Evolutionary conservation across 176 grass and related monocot species (phyloP).

Genomic region (Oryza australiensis): DNA sequence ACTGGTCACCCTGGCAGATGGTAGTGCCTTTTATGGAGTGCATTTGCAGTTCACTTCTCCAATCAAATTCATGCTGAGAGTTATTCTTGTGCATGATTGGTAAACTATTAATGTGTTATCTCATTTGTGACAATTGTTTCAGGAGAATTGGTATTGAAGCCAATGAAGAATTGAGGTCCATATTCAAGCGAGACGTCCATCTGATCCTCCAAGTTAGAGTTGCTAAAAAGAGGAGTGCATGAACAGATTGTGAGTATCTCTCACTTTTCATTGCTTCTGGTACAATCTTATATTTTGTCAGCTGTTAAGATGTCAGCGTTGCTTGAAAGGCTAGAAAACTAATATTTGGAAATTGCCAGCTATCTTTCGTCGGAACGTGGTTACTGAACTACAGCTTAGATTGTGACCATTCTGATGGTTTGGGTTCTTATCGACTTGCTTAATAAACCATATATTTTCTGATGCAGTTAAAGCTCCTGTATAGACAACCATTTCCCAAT

Average conservation of each 20-base stretch:
- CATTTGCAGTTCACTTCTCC: not conserved
- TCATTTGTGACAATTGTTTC: constrained; percentile 21
- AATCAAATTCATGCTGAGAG: not conserved
- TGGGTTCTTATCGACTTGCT: not conserved
- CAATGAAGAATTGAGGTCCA: constrained; percentile 88
- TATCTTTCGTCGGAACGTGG: not conserved
- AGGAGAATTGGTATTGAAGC: constrained; percentile 99
- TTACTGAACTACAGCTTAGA: constrained; percentile 1
- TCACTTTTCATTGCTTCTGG: not conserved
- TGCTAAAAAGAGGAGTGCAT: constrained; percentile 70
- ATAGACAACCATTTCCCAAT: not conserved
- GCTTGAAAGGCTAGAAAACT: constrained; percentile 6
- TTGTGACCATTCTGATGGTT: not conserved
- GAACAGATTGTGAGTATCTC: constrained; percentile 45
- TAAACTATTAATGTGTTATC: not conserved
- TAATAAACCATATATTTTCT: not conserved
- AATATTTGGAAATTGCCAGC: not conserved
- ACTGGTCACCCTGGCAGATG: not conserved
- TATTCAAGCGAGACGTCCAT: constrained; percentile 96
- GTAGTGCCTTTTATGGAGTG: constrained; percentile 11
- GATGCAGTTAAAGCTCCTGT: constrained; percentile 31
- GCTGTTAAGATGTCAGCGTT: not conserved
- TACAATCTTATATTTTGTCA: not conserved
- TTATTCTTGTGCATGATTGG: not conserved
- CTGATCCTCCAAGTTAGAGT: constrained; percentile 95